These are phyloP conservation scores for Fusarium circinatum DNA, from an alignment of 2,329 filamentous ascomycete genomes.

Conservation along the genomic window DNA sequence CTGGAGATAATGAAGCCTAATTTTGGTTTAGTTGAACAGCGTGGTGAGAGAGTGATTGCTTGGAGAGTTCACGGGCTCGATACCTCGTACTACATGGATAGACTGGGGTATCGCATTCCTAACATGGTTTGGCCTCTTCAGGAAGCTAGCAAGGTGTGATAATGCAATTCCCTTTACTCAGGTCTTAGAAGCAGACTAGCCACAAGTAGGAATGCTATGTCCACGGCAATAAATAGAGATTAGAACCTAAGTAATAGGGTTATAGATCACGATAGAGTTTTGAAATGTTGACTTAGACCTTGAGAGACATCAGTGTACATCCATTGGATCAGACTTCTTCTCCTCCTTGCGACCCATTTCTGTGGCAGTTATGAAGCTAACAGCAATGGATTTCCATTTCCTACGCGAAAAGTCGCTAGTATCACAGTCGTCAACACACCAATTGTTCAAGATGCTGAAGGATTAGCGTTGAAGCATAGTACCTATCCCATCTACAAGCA, in stretches of 20 bases:
- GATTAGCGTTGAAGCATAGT: not conserved
- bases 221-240: too few species aligned
- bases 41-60: not conserved
- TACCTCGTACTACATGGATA: not conserved
- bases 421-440: conserved; percentile 8
- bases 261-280: too few species aligned
- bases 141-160: rapidly evolving
- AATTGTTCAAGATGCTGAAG: conserved; percentile 4
- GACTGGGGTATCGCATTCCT: not conserved
- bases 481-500: conserved; percentile 22
- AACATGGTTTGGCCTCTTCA: not conserved
- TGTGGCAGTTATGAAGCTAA: not conserved
- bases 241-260: too few species aligned
- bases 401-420: not conserved
- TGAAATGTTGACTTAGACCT: too few species aligned
- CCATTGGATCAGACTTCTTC: rapidly evolving
- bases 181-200: too few species aligned
- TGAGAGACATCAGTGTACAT: too few species aligned
- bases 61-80: not conserved
- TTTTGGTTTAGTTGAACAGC: not conserved
- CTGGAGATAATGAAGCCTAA: not conserved
- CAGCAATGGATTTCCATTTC: rapidly evolving
- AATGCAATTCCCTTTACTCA: too few species aligned
- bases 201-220: too few species aligned
- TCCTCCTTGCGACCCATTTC: too few species aligned